Conservation (phyloP, 73 alveolate species). For the Paramecium tetraurelia region DNA sequence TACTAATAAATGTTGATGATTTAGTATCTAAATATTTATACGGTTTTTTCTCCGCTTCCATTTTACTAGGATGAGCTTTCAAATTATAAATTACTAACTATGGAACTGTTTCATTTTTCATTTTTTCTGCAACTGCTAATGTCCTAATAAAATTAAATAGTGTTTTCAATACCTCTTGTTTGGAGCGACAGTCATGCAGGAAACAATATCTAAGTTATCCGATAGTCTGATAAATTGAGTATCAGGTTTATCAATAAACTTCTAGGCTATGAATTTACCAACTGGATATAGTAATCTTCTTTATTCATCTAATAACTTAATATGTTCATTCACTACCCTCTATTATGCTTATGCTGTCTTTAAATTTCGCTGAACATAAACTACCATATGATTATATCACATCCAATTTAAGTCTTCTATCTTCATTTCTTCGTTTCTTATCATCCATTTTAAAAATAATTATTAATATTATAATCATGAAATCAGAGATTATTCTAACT, state of each 20-base stretch:
- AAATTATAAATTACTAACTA: constrained; percentile 44
- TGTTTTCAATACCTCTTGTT: constrained; percentile 9
- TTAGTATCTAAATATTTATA: constrained; percentile 60
- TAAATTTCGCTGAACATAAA: constrained; percentile 46
- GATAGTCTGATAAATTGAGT: constrained; percentile 45
- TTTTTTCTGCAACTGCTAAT: constrained; percentile 60
- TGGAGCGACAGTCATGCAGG: constrained; percentile 58
- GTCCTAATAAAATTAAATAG: neutral
- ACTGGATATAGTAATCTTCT: constrained; percentile 55
- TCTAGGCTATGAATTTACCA: constrained; percentile 60
- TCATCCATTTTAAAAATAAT: constrained; percentile 47
- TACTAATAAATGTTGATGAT: constrained; percentile 49
- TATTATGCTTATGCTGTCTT: constrained; percentile 11
- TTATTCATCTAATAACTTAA: constrained; percentile 23
- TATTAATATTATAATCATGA: neutral
- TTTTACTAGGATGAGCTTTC: constrained; percentile 28
- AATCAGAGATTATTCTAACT: neutral
- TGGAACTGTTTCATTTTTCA: constrained; percentile 60
- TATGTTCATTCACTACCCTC: neutral
- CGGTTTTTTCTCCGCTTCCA: constrained; percentile 51
- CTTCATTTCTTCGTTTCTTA: constrained; percentile 41
- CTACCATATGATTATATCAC: constrained; percentile 42
- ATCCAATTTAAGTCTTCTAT: constrained; percentile 57
- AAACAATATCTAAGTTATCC: constrained; percentile 49
- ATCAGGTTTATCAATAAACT: constrained; percentile 53